Percentiles rank a stretch among this genome's conserved stretches.
phyloP scores from a whole-genome alignment of 2,329 filamentous ascomycete genomes.

The Aspergillus ibericus region DNA sequence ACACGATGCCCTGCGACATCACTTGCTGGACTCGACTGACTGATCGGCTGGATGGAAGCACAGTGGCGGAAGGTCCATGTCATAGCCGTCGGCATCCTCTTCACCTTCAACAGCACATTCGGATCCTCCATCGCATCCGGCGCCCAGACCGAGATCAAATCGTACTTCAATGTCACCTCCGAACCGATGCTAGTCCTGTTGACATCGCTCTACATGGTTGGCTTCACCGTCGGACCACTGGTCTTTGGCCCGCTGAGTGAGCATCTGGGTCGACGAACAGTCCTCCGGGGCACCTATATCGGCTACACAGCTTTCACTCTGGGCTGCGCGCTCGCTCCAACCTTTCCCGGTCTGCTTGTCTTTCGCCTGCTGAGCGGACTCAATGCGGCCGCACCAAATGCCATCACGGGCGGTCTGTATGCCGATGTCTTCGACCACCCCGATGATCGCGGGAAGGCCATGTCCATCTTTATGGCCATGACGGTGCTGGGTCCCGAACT shows the following conservation, averaged over 20 bases:
- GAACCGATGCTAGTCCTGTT: slow-evolving; percentile 28
- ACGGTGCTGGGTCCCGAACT: slow-evolving; percentile 36
- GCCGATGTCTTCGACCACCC: slow-evolving; percentile 44
- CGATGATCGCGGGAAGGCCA: slow-evolving; percentile 26
- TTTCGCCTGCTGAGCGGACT: slow-evolving; percentile 44
- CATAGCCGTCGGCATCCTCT: neutral
- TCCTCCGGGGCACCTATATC: slow-evolving; percentile 50
- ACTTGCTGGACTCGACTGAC: neutral
- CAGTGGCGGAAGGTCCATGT: neutral
- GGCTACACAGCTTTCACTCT: slow-evolving; percentile 38
- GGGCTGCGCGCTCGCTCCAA: slow-evolving; percentile 41
- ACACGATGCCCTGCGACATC: too few relatives aligned
- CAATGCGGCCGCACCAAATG: slow-evolving; percentile 38
- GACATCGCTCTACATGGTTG: slow-evolving; percentile 32
- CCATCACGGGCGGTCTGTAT: slow-evolving; percentile 41
- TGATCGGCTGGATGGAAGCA: neutral
- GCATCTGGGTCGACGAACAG: slow-evolving; percentile 34
- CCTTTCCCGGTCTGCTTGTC: slow-evolving; percentile 35
- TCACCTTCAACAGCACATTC: neutral
- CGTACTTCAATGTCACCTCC: slow-evolving; percentile 14
- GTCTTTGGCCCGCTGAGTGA: slow-evolving; percentile 43
- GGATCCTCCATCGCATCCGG: slow-evolving; percentile 3
- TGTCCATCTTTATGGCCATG: slow-evolving; percentile 21
- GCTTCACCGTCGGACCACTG: slow-evolving; percentile 37
- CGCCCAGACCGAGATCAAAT: slow-evolving; percentile 14